phyloP scores from a whole-genome alignment of 1,139 yeast genomes.

The Candida sanyaensis region DNA sequence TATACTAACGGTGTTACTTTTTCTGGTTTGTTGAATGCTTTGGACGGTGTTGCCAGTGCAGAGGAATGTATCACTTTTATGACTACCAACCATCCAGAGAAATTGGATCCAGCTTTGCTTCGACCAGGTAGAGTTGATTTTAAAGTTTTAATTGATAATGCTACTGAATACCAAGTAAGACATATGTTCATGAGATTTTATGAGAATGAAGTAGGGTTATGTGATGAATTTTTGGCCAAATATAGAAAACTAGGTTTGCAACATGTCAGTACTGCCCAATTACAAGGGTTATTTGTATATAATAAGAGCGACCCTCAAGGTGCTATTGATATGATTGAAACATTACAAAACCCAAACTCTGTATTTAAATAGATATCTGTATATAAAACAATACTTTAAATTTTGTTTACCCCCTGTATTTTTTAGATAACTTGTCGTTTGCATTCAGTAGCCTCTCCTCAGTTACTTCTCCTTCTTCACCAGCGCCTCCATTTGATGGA shows the following conservation, averaged over 20 bases:
- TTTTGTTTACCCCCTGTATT: conserved; percentile 27
- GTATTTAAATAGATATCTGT: conserved; percentile 22
- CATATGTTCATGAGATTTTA: conserved; percentile 89
- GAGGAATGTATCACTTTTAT: conserved; percentile 95
- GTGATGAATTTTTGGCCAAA: conserved; percentile 60
- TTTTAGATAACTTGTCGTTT: conserved; percentile 24
- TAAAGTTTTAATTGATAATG: conserved; percentile 81
- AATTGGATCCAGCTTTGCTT: conserved; percentile 78
- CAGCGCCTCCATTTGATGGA: conserved; percentile 8
- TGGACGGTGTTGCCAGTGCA: conserved; percentile 98
- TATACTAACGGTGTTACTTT: conserved; percentile 87
- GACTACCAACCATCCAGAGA: conserved; percentile 98
- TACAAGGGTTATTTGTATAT: conserved; percentile 94
- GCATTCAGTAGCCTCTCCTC: conserved; percentile 19
- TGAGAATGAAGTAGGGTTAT: conserved; percentile 60
- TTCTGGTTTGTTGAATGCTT: conserved; percentile 88
- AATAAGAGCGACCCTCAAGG: conserved; percentile 81
- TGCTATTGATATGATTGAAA: conserved; percentile 67
- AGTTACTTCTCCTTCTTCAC: conserved; percentile 13
- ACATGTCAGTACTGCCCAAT: conserved; percentile 83
- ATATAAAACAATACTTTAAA: conserved; percentile 3
- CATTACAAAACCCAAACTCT: conserved; percentile 34
- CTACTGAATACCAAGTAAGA: conserved; percentile 75
- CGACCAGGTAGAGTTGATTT: conserved; percentile 96
- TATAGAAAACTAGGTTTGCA: conserved; percentile 53